A percentile compares a stretch with the other conserved stretches of the same genome.
These are phyloP conservation scores for Termitomyces titanicus DNA, from an alignment of 768 basidiomycete species.

Conservation along the genomic window DNA sequence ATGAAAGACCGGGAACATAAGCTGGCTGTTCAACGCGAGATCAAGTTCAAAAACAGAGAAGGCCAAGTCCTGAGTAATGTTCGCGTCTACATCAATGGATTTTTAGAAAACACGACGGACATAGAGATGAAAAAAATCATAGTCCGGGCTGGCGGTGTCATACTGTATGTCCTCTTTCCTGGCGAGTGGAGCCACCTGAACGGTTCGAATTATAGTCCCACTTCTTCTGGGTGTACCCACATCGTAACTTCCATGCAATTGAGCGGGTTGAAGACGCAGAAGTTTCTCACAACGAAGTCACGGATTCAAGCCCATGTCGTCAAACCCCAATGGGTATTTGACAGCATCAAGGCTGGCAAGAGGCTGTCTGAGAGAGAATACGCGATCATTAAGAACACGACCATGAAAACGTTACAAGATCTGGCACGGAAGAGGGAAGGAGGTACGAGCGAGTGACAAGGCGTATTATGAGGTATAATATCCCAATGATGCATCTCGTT, in stretches of 20 bases:
- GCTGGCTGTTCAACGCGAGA: slow-evolving; percentile 29
- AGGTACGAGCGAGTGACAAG: neutral
- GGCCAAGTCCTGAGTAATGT: slow-evolving; percentile 39
- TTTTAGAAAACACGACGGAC: slow-evolving; percentile 68
- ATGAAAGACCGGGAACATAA: slow-evolving; percentile 43
- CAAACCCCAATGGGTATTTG: slow-evolving; percentile 71
- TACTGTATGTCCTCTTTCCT: slow-evolving; percentile 45
- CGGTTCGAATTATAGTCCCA: slow-evolving; percentile 34
- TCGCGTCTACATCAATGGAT: slow-evolving; percentile 69
- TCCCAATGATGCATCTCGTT: no score
- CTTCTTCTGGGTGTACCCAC: slow-evolving; percentile 68
- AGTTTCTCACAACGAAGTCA: slow-evolving; percentile 48
- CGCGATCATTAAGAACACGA: slow-evolving; percentile 38
- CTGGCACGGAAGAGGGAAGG: slow-evolving; percentile 25
- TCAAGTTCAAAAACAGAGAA: slow-evolving; percentile 18
- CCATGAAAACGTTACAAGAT: slow-evolving; percentile 32
- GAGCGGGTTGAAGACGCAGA: slow-evolving; percentile 70
- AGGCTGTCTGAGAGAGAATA: slow-evolving; percentile 61
- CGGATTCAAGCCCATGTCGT: slow-evolving; percentile 57
- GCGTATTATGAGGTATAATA: no score
- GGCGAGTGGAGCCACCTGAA: slow-evolving; percentile 5
- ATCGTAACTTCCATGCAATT: slow-evolving; percentile 72
- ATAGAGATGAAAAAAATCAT: slow-evolving; percentile 75
- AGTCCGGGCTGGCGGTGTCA: slow-evolving; percentile 59
- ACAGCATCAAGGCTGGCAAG: slow-evolving; percentile 61